Evolutionary conservation across 2,329 filamentous ascomycete genomes (phyloP), one percentile per base, ranked within the genome.

Genomic region (Ophiostoma sp.): DNA sequence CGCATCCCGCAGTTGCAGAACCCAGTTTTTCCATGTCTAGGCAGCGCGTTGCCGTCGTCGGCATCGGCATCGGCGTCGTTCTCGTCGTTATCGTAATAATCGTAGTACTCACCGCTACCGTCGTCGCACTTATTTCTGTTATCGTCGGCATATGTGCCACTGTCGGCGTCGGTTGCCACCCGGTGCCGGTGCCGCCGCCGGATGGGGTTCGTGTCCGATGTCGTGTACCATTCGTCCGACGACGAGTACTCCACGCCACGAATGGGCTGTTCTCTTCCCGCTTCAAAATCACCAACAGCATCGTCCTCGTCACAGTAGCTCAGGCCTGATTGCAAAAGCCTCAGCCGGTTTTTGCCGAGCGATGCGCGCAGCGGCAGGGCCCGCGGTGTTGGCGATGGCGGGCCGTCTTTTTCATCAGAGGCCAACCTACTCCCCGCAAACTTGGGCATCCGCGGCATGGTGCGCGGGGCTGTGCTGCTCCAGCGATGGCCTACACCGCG

Each of bases 131-230:
- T 41, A 10, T 31, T 31, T 31, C 39, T 41, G 39, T 48, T 48
- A 48, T 48, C 44, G 1, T 48, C 17, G 44, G 20, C 44, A 20
- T 20, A 7, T 5, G 6, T n/a, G 4, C 20, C 20, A 48, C 39
- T 6, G 20, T 67, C 68, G 39, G 17, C 17, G 17, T 68, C 48
- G 2, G 11, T 33, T 4, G n/a, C 89, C 77, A 80, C 84, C 0
- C 81, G 88, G 72, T 91, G 88, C 87, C 80, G 89, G n/a, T 91
- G 89, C 71, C 84, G 64, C 39, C 65, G 27, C 27, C 23, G 67
- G 20, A 65, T 60, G 13, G 67, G 64, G 87, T 77, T 86, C 83
- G 73, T 88, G 70, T 64, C 69, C 2, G 64, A 48, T 0, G 69
- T 71, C 20, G 62, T 69, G 64, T 67, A 65, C 69, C 69, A 69